Conservation (phyloP, 331 rosid genomes). For the Pyracantha coccinea region DNA sequence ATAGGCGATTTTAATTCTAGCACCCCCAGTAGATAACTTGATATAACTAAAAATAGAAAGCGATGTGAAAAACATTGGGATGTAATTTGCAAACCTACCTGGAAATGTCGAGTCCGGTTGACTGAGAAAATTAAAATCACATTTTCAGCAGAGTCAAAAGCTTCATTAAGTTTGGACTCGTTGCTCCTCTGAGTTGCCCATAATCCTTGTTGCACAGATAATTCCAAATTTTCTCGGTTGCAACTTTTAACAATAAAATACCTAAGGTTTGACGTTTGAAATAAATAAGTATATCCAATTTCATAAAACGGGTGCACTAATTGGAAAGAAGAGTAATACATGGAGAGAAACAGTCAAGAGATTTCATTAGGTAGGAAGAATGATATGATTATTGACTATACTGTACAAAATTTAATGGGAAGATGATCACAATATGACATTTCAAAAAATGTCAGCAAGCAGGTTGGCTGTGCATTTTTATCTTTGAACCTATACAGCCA, state of each 20-base stretch:
- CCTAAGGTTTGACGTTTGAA: slow-evolving; percentile 57
- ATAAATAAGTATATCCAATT: slow-evolving; percentile 31
- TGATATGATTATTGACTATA: not conserved
- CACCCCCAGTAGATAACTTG: not conserved
- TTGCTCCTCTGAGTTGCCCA: slow-evolving; percentile 99
- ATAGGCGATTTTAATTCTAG: slow-evolving; percentile 13
- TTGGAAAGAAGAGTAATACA: not conserved
- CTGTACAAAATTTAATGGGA: not conserved
- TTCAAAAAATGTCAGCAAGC: not conserved
- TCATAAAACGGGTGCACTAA: not conserved
- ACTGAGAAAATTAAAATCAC: slow-evolving; percentile 96
- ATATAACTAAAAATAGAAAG: slow-evolving; percentile 2
- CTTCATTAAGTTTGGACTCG: slow-evolving; percentile 96
- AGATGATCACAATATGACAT: not conserved
- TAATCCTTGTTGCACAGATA: slow-evolving; percentile 99
- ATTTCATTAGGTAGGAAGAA: not conserved
- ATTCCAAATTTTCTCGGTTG: slow-evolving; percentile 99
- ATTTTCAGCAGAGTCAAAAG: slow-evolving; percentile 90
- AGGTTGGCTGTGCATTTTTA: not conserved
- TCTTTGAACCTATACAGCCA: not conserved
- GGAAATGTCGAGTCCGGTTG: slow-evolving; percentile 97
- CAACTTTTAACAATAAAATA: slow-evolving; percentile 99
- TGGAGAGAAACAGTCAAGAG: not conserved
- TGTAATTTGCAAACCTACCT: slow-evolving; percentile 47
- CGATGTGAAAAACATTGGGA: slow-evolving; percentile 3